A percentile compares a stretch with the other conserved stretches of the same genome.
Conservation (phyloP, 495 filamentous ascomycete species). For the Glonium stellatum region DNA sequence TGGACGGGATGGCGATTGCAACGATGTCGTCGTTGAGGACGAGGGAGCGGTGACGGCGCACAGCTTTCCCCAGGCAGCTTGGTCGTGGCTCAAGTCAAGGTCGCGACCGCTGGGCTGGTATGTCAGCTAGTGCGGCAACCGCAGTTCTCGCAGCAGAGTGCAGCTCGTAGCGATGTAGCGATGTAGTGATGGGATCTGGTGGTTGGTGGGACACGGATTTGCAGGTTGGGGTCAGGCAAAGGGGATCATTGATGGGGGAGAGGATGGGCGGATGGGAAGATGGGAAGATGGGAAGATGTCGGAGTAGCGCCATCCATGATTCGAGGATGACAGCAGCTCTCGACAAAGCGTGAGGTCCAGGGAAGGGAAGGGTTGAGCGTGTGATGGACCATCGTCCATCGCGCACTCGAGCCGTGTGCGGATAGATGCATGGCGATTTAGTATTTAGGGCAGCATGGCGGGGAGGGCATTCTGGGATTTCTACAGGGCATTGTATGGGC, state of each 20-base stretch:
- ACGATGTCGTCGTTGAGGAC: background rate
- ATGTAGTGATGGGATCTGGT: background rate
- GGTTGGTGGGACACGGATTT: background rate
- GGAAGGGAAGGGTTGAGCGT: background rate
- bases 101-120: constrained; percentile 5
- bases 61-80: constrained; percentile 2
- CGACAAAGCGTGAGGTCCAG: constrained; percentile 1
- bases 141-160: constrained; percentile 2
- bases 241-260: background rate
- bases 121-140: constrained; percentile 13
- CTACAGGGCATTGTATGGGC: background rate
- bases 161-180: background rate
- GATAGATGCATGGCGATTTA: background rate
- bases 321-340: constrained; percentile 3
- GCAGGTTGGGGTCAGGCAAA: background rate
- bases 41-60: background rate
- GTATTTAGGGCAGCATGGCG: background rate
- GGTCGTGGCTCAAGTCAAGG: constrained; percentile 4
- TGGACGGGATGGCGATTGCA: constrained; percentile 3
- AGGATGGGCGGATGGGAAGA: constrained; percentile 2
- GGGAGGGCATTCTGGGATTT: background rate
- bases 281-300: background rate
- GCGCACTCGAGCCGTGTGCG: background rate
- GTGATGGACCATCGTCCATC: background rate
- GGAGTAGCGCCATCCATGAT: constrained; percentile 2